Conservation (phyloP, 2,329 filamentous ascomycete species). For the Fusarium continuum region DNA sequence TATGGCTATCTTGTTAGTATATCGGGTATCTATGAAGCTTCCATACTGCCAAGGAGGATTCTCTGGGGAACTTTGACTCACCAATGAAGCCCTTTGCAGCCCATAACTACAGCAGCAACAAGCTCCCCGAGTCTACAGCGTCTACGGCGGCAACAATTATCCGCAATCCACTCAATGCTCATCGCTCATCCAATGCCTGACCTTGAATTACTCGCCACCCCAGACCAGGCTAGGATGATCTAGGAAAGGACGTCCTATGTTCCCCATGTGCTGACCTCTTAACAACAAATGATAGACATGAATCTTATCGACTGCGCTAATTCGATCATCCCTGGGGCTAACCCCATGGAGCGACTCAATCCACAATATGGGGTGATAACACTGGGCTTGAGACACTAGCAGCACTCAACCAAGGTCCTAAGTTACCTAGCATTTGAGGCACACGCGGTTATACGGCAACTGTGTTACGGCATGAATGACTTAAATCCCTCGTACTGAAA, state of each 20-base stretch:
- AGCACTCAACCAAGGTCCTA: background rate
- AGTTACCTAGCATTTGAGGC: conserved; percentile 6
- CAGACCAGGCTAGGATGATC: background rate
- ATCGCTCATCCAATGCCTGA: background rate
- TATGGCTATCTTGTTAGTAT: too few relatives aligned
- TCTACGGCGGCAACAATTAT: background rate
- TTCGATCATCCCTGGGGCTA: background rate
- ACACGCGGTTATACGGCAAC: conserved; percentile 24
- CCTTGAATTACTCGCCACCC: background rate
- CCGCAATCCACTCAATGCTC: background rate
- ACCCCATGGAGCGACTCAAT: background rate
- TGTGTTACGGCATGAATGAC: background rate
- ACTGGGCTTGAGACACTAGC: conserved; percentile 6
- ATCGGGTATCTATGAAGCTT: too few relatives aligned
- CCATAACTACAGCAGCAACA: background rate
- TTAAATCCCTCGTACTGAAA: conserved; percentile 18
- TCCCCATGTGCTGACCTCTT: background rate
- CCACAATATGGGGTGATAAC: conserved; percentile 15
- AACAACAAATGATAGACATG: background rate
- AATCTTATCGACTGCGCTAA: background rate
- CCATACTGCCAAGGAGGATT: too few relatives aligned
- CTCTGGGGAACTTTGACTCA: too few relatives aligned
- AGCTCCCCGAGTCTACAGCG: background rate
- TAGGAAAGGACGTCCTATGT: background rate
- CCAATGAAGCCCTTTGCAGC: background rate